Evolutionary conservation across 2,329 filamentous ascomycete species (phyloP), one percentile per base, ranked within the genome.

Genomic region (Furcasterigmium furcatum): DNA sequence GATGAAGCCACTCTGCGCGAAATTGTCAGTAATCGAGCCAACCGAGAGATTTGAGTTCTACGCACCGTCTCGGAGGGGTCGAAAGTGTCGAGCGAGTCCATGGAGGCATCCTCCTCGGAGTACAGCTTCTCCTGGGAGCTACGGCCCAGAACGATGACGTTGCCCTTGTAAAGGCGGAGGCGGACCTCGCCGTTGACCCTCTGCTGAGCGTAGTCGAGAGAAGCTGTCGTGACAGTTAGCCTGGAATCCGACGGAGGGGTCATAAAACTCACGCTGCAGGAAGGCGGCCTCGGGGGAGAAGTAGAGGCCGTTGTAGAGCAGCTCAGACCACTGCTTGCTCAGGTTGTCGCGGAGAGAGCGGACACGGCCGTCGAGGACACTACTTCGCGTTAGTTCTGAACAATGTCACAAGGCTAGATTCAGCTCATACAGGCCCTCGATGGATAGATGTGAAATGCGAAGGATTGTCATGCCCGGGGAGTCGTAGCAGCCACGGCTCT

Each of bases 341-440:
- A 79, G 73, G 54, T 75, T 71, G 59, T 80, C 76, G 45, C 77
- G 71, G 30, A 81, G 65, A 39, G 67, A 64, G 49, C 76, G 73
- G 19, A 82, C 73, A 52, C 76, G 70, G 42, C 71, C 66, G 58
- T 81, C 77, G 66, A 82, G 68, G 52, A 76, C 73, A 18, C 47
- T 49, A n/a, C n/a, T n/a, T n/a, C n/a, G n/a, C n/a, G n/a, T n/a
- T n/a, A n/a, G n/a, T n/a, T n/a, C n/a, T n/a, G n/a, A n/a, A n/a
- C n/a, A n/a, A n/a, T n/a, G n/a, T n/a, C n/a, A n/a, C n/a, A n/a
- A n/a, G n/a, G n/a, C n/a, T n/a, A n/a, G n/a, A n/a, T n/a, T n/a
- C n/a, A n/a, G n/a, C n/a, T n/a, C n/a, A n/a, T n/a, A 48, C 48
- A 82, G 68, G 52, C 78, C 78, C 59, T 82, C 79, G 42, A 82